These are phyloP conservation scores for Neospora caninum DNA, from an alignment of 169 alveolate genomes.

Conservation along the genomic window DNA sequence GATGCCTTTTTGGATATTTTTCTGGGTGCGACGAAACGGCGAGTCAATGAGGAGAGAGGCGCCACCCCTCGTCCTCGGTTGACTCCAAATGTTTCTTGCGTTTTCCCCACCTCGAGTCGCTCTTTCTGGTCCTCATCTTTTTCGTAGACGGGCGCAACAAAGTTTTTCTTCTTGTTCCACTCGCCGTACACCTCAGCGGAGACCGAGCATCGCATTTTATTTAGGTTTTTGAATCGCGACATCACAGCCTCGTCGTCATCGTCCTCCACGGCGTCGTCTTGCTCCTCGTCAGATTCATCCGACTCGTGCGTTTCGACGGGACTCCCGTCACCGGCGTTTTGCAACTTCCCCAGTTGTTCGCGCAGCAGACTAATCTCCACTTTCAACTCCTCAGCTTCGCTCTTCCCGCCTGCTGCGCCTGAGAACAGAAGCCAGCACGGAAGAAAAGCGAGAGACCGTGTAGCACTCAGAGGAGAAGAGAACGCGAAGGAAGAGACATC, in stretches of 20 bases:
- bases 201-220: conserved; percentile 68
- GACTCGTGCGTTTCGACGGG: neutral
- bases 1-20: too few relatives aligned
- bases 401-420: neutral
- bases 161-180: conserved; percentile 90
- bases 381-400: neutral
- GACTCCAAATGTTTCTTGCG: neutral
- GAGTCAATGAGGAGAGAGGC: too few relatives aligned
- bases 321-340: neutral
- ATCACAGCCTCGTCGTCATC: conserved; percentile 60
- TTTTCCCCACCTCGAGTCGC: conserved; percentile 65
- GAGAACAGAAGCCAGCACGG: neutral
- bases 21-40: too few relatives aligned
- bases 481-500: too few relatives aligned
- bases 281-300: conserved; percentile 15
- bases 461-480: too few relatives aligned
- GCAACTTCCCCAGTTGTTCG: neutral
- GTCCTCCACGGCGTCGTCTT: conserved; percentile 8
- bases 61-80: too few relatives aligned
- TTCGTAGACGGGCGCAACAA: conserved; percentile 84
- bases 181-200: conserved; percentile 93
- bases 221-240: conserved; percentile 41
- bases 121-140: conserved; percentile 85
- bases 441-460: too few relatives aligned
- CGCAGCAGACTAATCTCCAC: neutral